Percentiles rank a stretch among this genome's conserved stretches.
phyloP scores from a whole-genome alignment of 257 asterid species.

The Mentha longifolia region DNA sequence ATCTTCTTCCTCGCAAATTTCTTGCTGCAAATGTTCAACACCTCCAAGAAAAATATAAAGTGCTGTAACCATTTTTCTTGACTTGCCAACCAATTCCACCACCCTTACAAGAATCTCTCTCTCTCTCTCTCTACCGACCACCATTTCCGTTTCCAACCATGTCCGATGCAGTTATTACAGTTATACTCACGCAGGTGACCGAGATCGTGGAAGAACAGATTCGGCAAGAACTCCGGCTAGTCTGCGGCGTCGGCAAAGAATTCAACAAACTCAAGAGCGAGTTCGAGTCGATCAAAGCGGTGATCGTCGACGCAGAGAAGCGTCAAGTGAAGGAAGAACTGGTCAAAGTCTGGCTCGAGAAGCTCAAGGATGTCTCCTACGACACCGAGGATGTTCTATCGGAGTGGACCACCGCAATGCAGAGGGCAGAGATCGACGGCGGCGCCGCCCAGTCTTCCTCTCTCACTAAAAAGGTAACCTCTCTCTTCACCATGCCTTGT shows the following conservation, averaged over 20 bases:
- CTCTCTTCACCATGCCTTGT: slow-evolving; percentile 42
- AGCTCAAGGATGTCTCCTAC: slow-evolving; percentile 54
- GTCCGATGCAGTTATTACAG: slow-evolving; percentile 60
- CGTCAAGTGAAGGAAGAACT: slow-evolving; percentile 50
- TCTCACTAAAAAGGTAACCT: slow-evolving; percentile 51
- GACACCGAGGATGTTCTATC: slow-evolving; percentile 71
- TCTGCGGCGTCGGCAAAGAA: slow-evolving; percentile 52
- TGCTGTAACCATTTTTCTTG: neutral
- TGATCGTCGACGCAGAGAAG: slow-evolving; percentile 67
- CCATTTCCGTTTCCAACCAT: slow-evolving; percentile 34
- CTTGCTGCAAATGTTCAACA: neutral
- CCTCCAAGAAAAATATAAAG: neutral
- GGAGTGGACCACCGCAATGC: slow-evolving; percentile 54
- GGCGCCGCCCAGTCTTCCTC: slow-evolving; percentile 11
- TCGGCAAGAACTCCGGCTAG: slow-evolving; percentile 45
- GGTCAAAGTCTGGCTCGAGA: slow-evolving; percentile 55
- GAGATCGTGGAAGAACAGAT: slow-evolving; percentile 51
- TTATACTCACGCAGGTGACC: slow-evolving; percentile 51
- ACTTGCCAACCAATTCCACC: neutral
- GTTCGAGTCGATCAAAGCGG: slow-evolving; percentile 54
- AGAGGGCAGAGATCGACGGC: slow-evolving; percentile 37
- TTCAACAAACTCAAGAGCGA: slow-evolving; percentile 49
- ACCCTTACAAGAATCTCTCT: slow-evolving; percentile 8
- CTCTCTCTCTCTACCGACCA: neutral
- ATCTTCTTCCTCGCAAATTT: slow-evolving; percentile 24